Evolutionary conservation across 73 alveolate genomes (phyloP).

Genomic region (Halteria grandinella): DNA sequence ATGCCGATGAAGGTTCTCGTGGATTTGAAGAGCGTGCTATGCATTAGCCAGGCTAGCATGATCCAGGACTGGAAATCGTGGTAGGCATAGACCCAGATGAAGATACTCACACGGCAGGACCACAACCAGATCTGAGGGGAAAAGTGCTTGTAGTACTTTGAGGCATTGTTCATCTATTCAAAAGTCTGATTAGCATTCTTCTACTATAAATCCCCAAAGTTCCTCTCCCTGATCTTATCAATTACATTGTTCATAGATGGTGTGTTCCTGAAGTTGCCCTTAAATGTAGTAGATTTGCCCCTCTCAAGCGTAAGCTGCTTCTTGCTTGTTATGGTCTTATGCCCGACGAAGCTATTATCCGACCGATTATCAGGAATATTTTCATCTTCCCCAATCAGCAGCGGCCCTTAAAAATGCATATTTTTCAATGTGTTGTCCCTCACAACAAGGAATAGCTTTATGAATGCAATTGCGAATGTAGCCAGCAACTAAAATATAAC

Average conservation of each 20-base stretch:
- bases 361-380: slow-evolving; percentile 47
- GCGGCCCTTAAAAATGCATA: slow-evolving; percentile 1
- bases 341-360: neutral
- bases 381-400: too few species aligned
- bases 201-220: slow-evolving; percentile 14
- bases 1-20: slow-evolving; percentile 23
- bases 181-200: slow-evolving; percentile 16
- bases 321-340: neutral
- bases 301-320: neutral
- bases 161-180: slow-evolving; percentile 31
- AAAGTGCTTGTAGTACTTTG: slow-evolving; percentile 36
- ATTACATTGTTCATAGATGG: too few species aligned
- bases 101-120: slow-evolving; percentile 18
- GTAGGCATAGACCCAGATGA: slow-evolving; percentile 44
- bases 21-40: slow-evolving; percentile 41
- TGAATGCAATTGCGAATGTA: neutral
- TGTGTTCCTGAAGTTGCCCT: neutral
- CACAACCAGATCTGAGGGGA: slow-evolving; percentile 54
- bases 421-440: neutral
- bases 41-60: slow-evolving; percentile 29
- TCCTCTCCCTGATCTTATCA: slow-evolving; percentile 19
- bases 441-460: slow-evolving; percentile 4
- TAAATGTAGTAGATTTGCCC: slow-evolving; percentile 28
- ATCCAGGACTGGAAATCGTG: slow-evolving; percentile 42
- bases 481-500: neutral